Conservation (phyloP, 805 yeast genomes). For the Barnettozyma californica region DNA sequence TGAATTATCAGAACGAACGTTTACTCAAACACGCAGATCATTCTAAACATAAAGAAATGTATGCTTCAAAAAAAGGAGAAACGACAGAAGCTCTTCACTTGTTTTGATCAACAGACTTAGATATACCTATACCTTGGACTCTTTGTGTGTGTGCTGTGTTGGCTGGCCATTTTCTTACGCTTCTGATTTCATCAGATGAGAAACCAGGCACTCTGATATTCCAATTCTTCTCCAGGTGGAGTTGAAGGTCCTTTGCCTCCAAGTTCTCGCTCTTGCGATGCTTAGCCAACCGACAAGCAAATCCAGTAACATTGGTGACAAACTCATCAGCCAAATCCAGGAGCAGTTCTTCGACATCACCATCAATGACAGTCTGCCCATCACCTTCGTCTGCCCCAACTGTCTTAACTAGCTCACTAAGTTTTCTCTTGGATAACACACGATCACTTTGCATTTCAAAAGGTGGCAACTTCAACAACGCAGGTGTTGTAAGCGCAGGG, state of each 20-base stretch:
- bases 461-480: slow-evolving; percentile 66
- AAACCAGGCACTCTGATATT: slow-evolving; percentile 92
- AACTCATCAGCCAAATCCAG: slow-evolving; percentile 95
- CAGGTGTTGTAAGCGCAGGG: slow-evolving; percentile 73
- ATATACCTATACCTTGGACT: slow-evolving; percentile 57
- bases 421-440: slow-evolving; percentile 82
- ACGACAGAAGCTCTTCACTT: slow-evolving; percentile 12
- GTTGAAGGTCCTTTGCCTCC: slow-evolving; percentile 84
- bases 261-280: slow-evolving; percentile 85
- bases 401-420: slow-evolving; percentile 78
- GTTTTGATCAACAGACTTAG: slow-evolving; percentile 45
- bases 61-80: neutral
- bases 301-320: slow-evolving; percentile 82
- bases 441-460: slow-evolving; percentile 79
- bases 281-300: slow-evolving; percentile 93
- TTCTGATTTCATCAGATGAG: slow-evolving; percentile 83
- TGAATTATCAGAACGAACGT: neutral
- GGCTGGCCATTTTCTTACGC: slow-evolving; percentile 68
- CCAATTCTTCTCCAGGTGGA: slow-evolving; percentile 92
- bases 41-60: neutral
- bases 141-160: slow-evolving; percentile 58
- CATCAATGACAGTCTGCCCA: slow-evolving; percentile 85
- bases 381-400: slow-evolving; percentile 88
- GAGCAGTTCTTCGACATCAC: slow-evolving; percentile 89
- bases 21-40: neutral